These are phyloP conservation scores for Candida tropicalis DNA, from an alignment of 1,139 yeast genomes.

Conservation along the genomic window DNA sequence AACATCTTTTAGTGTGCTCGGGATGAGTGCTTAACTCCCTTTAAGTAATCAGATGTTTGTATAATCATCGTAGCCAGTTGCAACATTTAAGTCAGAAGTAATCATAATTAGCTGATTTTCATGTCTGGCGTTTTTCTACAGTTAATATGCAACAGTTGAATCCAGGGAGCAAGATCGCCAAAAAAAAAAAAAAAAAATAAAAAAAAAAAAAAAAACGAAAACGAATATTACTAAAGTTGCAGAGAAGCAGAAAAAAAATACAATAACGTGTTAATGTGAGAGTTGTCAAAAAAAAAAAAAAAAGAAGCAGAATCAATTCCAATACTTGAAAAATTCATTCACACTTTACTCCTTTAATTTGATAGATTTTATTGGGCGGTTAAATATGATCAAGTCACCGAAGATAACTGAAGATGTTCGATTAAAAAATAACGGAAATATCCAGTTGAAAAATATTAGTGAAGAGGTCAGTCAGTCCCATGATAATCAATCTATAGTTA, in stretches of 20 bases:
- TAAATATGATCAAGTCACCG: slow-evolving; percentile 13
- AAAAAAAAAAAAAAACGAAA: not conserved
- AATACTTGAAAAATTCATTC: not conserved
- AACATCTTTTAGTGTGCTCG: too few species aligned
- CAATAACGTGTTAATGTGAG: slow-evolving; percentile 4
- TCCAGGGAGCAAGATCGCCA: slow-evolving; percentile 1
- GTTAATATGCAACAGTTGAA: slow-evolving; percentile 1
- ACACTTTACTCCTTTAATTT: not conserved
- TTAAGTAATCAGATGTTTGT: too few species aligned
- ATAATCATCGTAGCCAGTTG: too few species aligned
- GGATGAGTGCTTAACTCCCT: too few species aligned
- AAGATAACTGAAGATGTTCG: slow-evolving; percentile 16
- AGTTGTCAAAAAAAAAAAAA: slow-evolving; percentile 3
- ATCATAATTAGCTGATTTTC: not conserved
- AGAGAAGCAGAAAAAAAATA: not conserved
- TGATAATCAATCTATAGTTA: slow-evolving; percentile 2
- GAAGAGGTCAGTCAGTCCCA: slow-evolving; percentile 6
- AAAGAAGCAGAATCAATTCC: not conserved
- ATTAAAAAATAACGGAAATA: slow-evolving; percentile 12
- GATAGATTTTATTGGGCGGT: not conserved
- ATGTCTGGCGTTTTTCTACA: not conserved
- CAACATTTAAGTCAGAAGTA: too few species aligned
- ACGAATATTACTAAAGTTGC: not conserved
- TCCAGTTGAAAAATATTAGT: slow-evolving; percentile 14
- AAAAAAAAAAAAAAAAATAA: not conserved